Base-by-base conservation (phyloP, 2,329 filamentous ascomycete genomes). In the Fusarium mexicanum region DNA sequence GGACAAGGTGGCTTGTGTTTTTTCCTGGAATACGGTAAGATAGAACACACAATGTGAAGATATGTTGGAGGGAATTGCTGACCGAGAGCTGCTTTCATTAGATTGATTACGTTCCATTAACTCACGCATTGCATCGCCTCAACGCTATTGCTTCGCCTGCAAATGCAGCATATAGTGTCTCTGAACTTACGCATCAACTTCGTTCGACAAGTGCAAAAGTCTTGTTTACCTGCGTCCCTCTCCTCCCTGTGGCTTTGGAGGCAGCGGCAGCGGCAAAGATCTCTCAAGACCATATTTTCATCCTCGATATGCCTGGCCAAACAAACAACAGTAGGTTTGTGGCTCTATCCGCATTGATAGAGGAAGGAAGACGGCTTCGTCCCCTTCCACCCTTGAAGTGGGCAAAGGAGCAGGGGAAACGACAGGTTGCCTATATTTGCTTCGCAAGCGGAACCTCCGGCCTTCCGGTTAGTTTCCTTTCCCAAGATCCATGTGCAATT, bases 401-500 rank as follows among this genome's bases (percentile, higher is more conserved):
- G 48, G 17, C 35, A 6, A 51, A 51, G 3, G 31, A 51, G 31
- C 48, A 51, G 16, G 48, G 48, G 3, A 51, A 51, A 8, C n/a
- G 48, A 51, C 48, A 51, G 17, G 48, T 51, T 35, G 48, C 48
- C 2, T 51, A 35, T 2, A 35, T 51, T 8, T 51, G 48, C n/a
- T 51, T 51, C 31, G 35, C 48, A 4, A 51, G 48, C 17, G 48
- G 48, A 4, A 51, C 48, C 31, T 51, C 48, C 14, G 48, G 31
- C 6, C 48, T 51, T 24, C 48, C 48, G n/a, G 48, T 51, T 24
- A 20, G 44, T 29, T 29, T 14, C 4, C 5, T 22, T 1, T 4
- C 8, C 8, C 6, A 20, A 1, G 4, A 29, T 16, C 11, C 0
- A 8, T 20, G 12, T 18, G 10, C 4, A 16, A 20, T 11, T 7